Evolutionary conservation across 2,329 filamentous ascomycete species (phyloP), one percentile per base, ranked within the genome.

Genomic region (Penicillium capsulatum): DNA sequence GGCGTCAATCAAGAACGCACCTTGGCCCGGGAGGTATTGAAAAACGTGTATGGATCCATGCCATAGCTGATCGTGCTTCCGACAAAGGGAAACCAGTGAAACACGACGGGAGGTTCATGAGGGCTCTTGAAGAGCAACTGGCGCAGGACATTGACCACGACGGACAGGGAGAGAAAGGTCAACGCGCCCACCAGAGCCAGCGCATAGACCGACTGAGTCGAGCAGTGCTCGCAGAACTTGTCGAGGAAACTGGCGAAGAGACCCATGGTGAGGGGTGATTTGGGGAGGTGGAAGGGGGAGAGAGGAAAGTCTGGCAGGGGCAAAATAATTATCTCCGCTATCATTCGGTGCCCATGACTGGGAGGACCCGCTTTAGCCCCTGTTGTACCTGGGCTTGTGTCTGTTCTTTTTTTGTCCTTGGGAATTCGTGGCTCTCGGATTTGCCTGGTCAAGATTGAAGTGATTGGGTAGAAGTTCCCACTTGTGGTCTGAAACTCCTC

Each of bases 51-150:
- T 2, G 80, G 58, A 60, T 97, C 88, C 68, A 96, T 96, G 66
- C 91, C 91, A 70, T 97, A 98, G 31, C 80, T 86, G 57, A 97
- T 74, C 44, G 92, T 96, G 72, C 84, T 96, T 50, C 91, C 91
- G 58, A 98, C 76, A 53, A 94, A 69, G 43, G 79, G 79, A 20
- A 83, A 66, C 73, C 71, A 77, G 64, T 82, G 79, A 64, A 82
- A 82, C 34, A 82, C 79, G 19, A 82, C 55, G 0, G 79, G 79
- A 19, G 86, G 86, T 63, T 89, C 84, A 63, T 89, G 85, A 36
- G 84, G 79, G 55, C 89, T 91, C 70, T 80, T 86, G 71, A 88
- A 80, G 47, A 96, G 70, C 40, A 94, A 55, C 68, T 97, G 91
- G 48, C 75, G 75, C 53, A 86, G 59, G 50, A 97, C 81, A 66